Conservation (phyloP, 179 eudicot species). For the Gypsophila paniculata region DNA sequence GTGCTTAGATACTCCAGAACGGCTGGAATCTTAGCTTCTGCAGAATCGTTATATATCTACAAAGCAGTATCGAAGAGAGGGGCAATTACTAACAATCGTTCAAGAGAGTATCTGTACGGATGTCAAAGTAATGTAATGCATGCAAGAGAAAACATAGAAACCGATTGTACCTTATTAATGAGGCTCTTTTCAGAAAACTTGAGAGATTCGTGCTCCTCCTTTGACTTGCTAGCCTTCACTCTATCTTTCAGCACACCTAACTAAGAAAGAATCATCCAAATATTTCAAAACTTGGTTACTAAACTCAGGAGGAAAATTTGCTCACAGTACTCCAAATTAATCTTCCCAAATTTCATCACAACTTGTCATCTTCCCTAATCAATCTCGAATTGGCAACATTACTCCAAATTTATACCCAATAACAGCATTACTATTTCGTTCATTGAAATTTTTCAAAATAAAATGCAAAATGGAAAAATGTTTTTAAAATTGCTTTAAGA, state of each 20-base stretch:
- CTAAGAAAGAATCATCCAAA: constrained; percentile 34
- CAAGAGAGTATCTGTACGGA: neutral
- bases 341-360: too few species aligned
- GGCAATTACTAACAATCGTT: neutral
- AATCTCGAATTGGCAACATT: too few species aligned
- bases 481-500: too few species aligned
- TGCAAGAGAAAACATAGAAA: constrained; percentile 8
- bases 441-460: too few species aligned
- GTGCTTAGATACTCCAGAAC: constrained; percentile 88
- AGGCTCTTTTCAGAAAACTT: constrained; percentile 74
- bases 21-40: constrained; percentile 93
- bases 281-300: neutral
- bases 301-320: too few species aligned
- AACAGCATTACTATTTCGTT: too few species aligned
- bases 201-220: constrained; percentile 75
- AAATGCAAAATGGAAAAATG: too few species aligned
- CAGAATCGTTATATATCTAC: constrained; percentile 90
- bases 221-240: constrained; percentile 57
- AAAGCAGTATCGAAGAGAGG: constrained; percentile 16
- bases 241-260: constrained; percentile 66
- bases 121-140: neutral
- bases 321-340: too few species aligned
- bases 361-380: too few species aligned
- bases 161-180: constrained; percentile 67
- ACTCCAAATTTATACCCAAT: too few species aligned